Conservation (phyloP, 352 stramenopile genomes). For the Pythium oligandrum region DNA sequence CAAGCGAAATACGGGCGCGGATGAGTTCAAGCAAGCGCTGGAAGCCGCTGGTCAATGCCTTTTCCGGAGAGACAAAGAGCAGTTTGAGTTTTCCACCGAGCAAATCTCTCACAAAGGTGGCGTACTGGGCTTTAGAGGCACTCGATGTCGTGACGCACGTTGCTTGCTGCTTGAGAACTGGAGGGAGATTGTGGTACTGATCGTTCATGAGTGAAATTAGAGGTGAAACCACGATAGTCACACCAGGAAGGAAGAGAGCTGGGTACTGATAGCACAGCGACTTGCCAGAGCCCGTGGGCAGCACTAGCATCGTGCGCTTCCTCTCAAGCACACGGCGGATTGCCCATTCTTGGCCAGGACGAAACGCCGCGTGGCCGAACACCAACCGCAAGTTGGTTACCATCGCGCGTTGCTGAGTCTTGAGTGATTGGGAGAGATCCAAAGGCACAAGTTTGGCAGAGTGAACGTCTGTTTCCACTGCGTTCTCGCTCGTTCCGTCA, state of each 20-base stretch:
- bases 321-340: constrained; percentile 67
- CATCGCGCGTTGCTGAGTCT: constrained; percentile 40
- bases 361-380: constrained; percentile 81
- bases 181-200: constrained; percentile 83
- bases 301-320: constrained; percentile 86
- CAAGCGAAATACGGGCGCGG: constrained; percentile 54
- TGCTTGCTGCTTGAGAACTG: constrained; percentile 44
- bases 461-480: constrained; percentile 1
- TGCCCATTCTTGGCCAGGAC: constrained; percentile 77
- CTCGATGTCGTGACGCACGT: constrained; percentile 49
- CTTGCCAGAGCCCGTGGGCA: constrained; percentile 98
- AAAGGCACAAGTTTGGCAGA: constrained; percentile 41
- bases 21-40: constrained; percentile 50
- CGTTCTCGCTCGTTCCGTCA: constrained; percentile 1
- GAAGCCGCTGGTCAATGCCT: constrained; percentile 79
- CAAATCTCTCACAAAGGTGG: constrained; percentile 60
- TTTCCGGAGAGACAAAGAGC: constrained; percentile 91
- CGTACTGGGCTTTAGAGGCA: constrained; percentile 58
- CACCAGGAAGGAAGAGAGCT: constrained; percentile 70
- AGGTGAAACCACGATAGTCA: constrained; percentile 92
- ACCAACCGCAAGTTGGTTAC: constrained; percentile 75
- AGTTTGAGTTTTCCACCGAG: constrained; percentile 64
- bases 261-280: constrained; percentile 97
- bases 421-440: constrained; percentile 38
- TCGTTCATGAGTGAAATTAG: constrained; percentile 93